Evolutionary conservation across 1,284 basidiomycete genomes (phyloP), one percentile per base, ranked within the genome.

Genomic region (Marasmius tenuissimus): DNA sequence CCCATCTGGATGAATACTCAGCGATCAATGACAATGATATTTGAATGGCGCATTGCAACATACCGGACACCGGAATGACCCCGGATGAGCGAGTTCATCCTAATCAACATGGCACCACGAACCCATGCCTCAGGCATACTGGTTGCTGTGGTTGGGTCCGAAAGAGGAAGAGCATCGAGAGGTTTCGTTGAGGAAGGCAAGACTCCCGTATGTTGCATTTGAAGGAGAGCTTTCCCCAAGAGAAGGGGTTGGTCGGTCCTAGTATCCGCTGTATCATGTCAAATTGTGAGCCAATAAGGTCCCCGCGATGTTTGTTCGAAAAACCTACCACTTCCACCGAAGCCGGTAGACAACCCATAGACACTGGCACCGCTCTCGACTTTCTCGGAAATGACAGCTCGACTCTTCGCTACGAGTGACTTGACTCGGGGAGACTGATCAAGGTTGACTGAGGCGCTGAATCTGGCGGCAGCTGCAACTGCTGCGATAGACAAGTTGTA

Each of bases 81-180:
- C 35, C 84, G 78, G 54, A 84, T 79, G 60, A 86, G 77, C 8
- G 83, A 85, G 75, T 86, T 87, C 73, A 85, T 81, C 59, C 86
- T 80, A 60, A 88, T 78, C 12, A 85, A 72, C 60, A 87, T 85
- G 0, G 85, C 84, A 33, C 84, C 85, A 39, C 93, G 87, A n/a
- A 94, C 93, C 90, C 93, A 94, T 3, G 92, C 79, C 65, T 92
- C 88, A 18, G 93, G 93, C 89, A 94, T 93, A 65, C 82, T 86
- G 55, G 85, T 84, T 27, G 85, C 83, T n/a, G 81, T 74, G 14
- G 86, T 70, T 1, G 89, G 87, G 67, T 90, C 87, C 18, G 81
- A 76, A 39, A 91, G 83, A 16, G 90, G 89, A 16, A 88, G 78
- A 4, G 76, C 78, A 38, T 81, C 73, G 60, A 75, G 76, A 2